A percentile compares a stretch with the other conserved stretches of the same genome.
These are phyloP conservation scores for Fusarium mangiferae DNA, from an alignment of 2,329 filamentous ascomycete genomes.

Conservation along the genomic window DNA sequence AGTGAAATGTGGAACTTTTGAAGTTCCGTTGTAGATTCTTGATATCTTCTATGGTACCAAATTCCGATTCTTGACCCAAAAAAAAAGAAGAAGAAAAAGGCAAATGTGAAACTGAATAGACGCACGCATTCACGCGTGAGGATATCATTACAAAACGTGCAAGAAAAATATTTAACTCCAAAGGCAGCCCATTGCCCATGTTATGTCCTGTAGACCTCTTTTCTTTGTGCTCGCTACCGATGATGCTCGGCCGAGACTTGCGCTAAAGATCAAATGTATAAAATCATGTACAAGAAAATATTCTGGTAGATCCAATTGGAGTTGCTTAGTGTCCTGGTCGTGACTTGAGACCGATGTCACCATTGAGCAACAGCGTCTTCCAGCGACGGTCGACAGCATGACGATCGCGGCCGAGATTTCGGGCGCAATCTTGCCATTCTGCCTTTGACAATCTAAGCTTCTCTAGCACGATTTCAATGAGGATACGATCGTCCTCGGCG, in stretches of 20 bases:
- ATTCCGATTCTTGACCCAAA: background rate
- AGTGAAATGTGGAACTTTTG: background rate
- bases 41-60: constrained; percentile 27
- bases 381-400: constrained; percentile 67
- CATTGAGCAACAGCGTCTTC: constrained; percentile 69
- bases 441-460: constrained; percentile 72
- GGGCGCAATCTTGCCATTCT: constrained; percentile 75
- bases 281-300: constrained; percentile 33
- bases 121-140: constrained; percentile 29
- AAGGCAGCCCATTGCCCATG: constrained; percentile 33
- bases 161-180: constrained; percentile 31
- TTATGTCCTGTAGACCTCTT: constrained; percentile 34
- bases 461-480: constrained; percentile 75
- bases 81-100: constrained; percentile 3
- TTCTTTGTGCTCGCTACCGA: constrained; percentile 27
- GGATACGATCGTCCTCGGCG: constrained; percentile 70
- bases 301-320: constrained; percentile 50
- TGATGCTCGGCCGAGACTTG: constrained; percentile 22
- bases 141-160: constrained; percentile 42
- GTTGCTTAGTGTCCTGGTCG: constrained; percentile 55
- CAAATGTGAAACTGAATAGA: constrained; percentile 28
- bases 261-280: constrained; percentile 28
- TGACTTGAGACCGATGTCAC: constrained; percentile 68
- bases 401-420: constrained; percentile 69
- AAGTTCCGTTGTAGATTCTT: constrained; percentile 15